Evolutionary conservation across 164 flowering plant species (phyloP).

Genomic region (Vitis rotundifolia): DNA sequence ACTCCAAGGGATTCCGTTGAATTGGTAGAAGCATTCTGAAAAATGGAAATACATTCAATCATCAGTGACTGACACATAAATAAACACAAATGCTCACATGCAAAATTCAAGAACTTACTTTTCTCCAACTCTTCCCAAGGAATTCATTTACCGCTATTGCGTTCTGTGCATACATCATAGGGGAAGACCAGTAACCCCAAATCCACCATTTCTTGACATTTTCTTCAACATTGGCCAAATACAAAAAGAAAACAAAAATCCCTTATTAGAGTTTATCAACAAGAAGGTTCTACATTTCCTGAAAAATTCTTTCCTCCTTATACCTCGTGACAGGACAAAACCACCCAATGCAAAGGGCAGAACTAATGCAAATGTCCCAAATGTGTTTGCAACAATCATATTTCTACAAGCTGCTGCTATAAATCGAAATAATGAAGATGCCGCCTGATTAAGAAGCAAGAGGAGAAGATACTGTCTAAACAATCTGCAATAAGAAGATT

Average conservation of each 20-base stretch:
- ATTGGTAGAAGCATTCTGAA: conserved; percentile 9
- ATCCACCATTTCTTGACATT: no score
- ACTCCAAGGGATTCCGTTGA: conserved; percentile 18
- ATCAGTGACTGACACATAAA: not conserved
- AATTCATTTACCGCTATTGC: no score
- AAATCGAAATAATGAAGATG: conserved; percentile 28
- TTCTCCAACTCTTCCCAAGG: no score
- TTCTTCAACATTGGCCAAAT: no score
- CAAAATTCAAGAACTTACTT: no score
- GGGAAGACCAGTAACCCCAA: no score
- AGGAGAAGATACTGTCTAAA: conserved; percentile 30
- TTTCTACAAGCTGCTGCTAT: conserved; percentile 26
- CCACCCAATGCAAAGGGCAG: conserved; percentile 22
- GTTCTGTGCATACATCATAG: no score
- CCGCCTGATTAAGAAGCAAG: conserved; percentile 25
- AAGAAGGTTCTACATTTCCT: not conserved
- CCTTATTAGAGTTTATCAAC: not conserved
- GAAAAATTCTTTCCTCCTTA: not conserved
- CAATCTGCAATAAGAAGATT: conserved; percentile 19
- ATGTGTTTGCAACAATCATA: conserved; percentile 29
- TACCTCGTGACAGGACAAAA: conserved; percentile 30
- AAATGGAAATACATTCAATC: not conserved
- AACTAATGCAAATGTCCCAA: conserved; percentile 22
- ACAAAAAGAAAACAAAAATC: not conserved
- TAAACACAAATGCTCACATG: not conserved